A percentile compares a stretch with the other conserved stretches of the same genome.
These are phyloP conservation scores for Coprinellus micaceus DNA, from an alignment of 768 basidiomycete species.

Conservation along the genomic window DNA sequence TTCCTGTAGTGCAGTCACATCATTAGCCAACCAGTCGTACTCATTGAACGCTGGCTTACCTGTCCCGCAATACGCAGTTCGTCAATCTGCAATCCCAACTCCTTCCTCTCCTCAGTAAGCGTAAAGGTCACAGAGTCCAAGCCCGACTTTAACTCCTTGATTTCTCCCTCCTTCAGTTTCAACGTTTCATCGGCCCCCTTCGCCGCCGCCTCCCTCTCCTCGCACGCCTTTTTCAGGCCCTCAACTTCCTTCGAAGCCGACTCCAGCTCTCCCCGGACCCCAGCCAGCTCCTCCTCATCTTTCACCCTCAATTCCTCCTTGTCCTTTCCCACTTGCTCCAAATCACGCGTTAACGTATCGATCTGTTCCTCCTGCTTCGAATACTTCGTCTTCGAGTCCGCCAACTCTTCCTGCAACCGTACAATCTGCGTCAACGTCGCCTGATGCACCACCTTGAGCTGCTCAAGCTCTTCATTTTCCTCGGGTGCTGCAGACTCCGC, in stretches of 20 bases:
- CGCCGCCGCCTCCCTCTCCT: conserved; percentile 47
- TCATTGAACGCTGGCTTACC: conserved; percentile 36
- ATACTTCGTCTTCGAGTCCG: conserved; percentile 5
- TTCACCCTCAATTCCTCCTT: not conserved
- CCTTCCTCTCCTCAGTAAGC: conserved; percentile 54
- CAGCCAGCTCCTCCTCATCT: not conserved
- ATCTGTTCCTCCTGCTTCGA: not conserved
- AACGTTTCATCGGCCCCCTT: conserved; percentile 49
- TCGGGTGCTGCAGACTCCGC: not conserved
- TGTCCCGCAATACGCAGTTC: conserved; percentile 87
- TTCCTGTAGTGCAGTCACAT: conserved; percentile 49
- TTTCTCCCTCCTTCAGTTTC: conserved; percentile 57
- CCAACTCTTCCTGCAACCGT: conserved; percentile 4
- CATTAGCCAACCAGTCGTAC: not conserved
- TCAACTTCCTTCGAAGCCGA: conserved; percentile 27
- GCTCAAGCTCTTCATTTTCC: conserved; percentile 7
- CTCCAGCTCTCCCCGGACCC: not conserved
- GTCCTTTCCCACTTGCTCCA: conserved; percentile 1
- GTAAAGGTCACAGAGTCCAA: conserved; percentile 27
- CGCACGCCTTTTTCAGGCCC: conserved; percentile 50
- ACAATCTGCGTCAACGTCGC: not conserved
- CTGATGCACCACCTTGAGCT: conserved; percentile 7
- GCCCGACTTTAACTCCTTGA: conserved; percentile 46
- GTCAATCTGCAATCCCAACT: conserved; percentile 72
- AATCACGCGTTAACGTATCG: not conserved